Evolutionary conservation across 148 eudicot genomes (phyloP).

Genomic region (Silene latifolia): DNA sequence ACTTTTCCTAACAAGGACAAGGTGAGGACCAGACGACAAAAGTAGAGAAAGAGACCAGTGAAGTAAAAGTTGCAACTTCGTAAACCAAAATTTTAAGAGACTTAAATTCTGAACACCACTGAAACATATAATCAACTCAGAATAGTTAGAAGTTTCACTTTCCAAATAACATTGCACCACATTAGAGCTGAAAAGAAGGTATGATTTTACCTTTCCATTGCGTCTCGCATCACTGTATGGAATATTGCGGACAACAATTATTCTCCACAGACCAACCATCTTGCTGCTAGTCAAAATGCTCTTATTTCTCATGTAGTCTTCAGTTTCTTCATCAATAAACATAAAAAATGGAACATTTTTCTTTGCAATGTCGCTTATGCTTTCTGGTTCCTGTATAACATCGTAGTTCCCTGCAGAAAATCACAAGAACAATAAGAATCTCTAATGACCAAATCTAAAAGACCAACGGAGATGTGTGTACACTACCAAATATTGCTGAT

Average conservation of each 20-base stretch:
- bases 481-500: constrained; percentile 90
- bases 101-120: not conserved
- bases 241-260: constrained; percentile 69
- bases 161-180: not conserved
- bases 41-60: not conserved
- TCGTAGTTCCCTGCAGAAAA: constrained; percentile 75
- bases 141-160: not conserved
- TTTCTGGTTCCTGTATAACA: constrained; percentile 67
- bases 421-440: constrained; percentile 23
- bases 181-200: too few relatives aligned
- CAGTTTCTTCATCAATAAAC: constrained; percentile 91
- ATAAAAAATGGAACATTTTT: constrained; percentile 64
- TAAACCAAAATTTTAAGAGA: not conserved
- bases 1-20: too few relatives aligned
- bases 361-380: constrained; percentile 57
- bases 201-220: constrained; percentile 67
- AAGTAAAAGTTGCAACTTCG: not conserved
- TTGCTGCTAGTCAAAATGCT: constrained; percentile 52
- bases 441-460: constrained; percentile 10
- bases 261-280: constrained; percentile 75
- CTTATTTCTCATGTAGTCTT: constrained; percentile 62
- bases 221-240: constrained; percentile 81
- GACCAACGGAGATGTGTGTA: constrained; percentile 4
- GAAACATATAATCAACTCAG: not conserved
- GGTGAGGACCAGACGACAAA: too few relatives aligned